Base-by-base conservation (phyloP, 2,329 filamentous ascomycete species). In the Stachybotrys elegans region DNA sequence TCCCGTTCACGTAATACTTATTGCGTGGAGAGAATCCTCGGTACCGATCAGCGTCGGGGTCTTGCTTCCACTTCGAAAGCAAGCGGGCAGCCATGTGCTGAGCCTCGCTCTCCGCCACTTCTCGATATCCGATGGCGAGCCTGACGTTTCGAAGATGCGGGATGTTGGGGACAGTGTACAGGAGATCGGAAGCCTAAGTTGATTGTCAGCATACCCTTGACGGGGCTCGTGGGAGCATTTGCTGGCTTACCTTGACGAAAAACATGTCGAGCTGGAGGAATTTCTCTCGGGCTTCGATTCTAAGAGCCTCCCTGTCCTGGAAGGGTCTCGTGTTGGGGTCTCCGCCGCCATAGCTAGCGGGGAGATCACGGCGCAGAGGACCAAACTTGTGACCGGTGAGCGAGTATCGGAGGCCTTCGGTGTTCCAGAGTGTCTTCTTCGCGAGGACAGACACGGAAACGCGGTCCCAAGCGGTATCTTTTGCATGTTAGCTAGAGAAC, bases 181-280 rank as follows among this genome's bases (percentile, higher is more conserved):
- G 72, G 46, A 84, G 70, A 51, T 85, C 81, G 22, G 79, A 81
- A 43, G 79, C 68, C 79, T 83, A 50, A 2, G 34, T 4, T 23
- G 4, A 19, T n/a, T n/a, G n/a, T n/a, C n/a, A n/a, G n/a, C n/a
- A n/a, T n/a, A n/a, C n/a, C n/a, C n/a, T n/a, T n/a, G n/a, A n/a
- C n/a, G n/a, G n/a, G n/a, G n/a, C n/a, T n/a, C n/a, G n/a, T n/a
- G n/a, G n/a, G n/a, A n/a, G n/a, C n/a, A n/a, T n/a, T n/a, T 37
- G 40, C 11, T 36, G 17, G 48, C 68, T 49, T 63, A 83, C 79
- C 70, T 82, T 84, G 49, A 85, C 75, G 54, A 84, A 84, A 58
- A 84, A 85, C 71, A 84, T 72, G 51, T 84, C 76, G 56, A 77
- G 74, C 16, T 71, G 70, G 47, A 71, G 61, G 58, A 83, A 82